Conservation (phyloP, 106 monocot species). For the Allium fistulosum region DNA sequence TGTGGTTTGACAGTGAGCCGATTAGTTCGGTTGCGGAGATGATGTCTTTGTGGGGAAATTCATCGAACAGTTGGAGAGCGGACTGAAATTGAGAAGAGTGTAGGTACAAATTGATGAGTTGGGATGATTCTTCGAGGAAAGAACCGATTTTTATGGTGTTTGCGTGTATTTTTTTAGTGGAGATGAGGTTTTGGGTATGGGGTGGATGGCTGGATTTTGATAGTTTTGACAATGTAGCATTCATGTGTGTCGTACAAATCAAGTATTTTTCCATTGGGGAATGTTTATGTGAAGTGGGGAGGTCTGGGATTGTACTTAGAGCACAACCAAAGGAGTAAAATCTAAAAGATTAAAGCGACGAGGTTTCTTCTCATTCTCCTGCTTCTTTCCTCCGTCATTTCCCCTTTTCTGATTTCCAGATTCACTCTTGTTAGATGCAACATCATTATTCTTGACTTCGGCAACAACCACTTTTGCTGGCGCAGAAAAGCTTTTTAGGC, state of each 20-base stretch:
- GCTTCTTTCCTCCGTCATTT: too few relatives aligned
- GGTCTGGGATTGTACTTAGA: too few relatives aligned
- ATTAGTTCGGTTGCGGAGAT: slow-evolving; percentile 43
- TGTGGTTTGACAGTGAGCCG: slow-evolving; percentile 15
- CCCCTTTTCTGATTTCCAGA: too few relatives aligned
- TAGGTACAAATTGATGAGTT: slow-evolving; percentile 14
- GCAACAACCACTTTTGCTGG: too few relatives aligned
- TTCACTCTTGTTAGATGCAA: too few relatives aligned
- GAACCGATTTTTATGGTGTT: slow-evolving; percentile 23
- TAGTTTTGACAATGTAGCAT: slow-evolving; percentile 8
- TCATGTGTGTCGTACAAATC: slow-evolving; percentile 9
- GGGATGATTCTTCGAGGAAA: background rate
- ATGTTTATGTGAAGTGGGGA: too few relatives aligned
- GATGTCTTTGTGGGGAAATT: slow-evolving; percentile 44
- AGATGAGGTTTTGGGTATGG: slow-evolving; percentile 3
- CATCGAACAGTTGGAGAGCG: slow-evolving; percentile 64
- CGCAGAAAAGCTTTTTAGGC: too few relatives aligned
- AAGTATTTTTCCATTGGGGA: too few relatives aligned
- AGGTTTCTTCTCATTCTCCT: too few relatives aligned
- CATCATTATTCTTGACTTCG: too few relatives aligned
- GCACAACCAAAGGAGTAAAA: too few relatives aligned
- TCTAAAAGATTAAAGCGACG: too few relatives aligned
- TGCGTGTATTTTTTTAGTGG: slow-evolving; percentile 29
- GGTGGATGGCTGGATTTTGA: background rate
- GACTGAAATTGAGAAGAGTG: slow-evolving; percentile 3